These are phyloP conservation scores for Starmerella vaccinii DNA, from an alignment of 805 yeast genomes.

Conservation along the genomic window DNA sequence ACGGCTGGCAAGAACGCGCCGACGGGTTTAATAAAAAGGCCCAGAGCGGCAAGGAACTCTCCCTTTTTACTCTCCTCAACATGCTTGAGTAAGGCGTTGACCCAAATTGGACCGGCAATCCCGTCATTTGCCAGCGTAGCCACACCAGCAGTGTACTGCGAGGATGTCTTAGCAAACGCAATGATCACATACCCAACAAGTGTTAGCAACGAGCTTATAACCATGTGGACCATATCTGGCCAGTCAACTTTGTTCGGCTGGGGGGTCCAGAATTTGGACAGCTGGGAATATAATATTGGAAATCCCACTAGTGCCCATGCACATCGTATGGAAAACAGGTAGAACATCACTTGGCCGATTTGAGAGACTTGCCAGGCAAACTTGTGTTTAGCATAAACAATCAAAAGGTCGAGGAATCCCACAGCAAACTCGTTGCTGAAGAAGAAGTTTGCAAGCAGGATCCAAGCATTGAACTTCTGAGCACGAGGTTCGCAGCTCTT, in stretches of 20 bases:
- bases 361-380: slow-evolving; percentile 14
- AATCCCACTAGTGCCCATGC: slow-evolving; percentile 17
- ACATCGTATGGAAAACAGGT: slow-evolving; percentile 10
- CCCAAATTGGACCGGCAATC: slow-evolving; percentile 18
- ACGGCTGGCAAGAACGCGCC: slow-evolving; percentile 17
- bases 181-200: slow-evolving; percentile 7
- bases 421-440: slow-evolving; percentile 17
- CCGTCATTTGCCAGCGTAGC: slow-evolving; percentile 16
- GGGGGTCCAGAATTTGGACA: slow-evolving; percentile 11
- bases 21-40: slow-evolving; percentile 13
- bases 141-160: slow-evolving; percentile 10
- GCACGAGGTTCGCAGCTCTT: slow-evolving; percentile 3
- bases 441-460: slow-evolving; percentile 14
- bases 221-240: slow-evolving; percentile 15
- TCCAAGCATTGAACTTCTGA: slow-evolving; percentile 13
- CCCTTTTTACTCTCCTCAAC: slow-evolving; percentile 11
- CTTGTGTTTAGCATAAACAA: slow-evolving; percentile 16
- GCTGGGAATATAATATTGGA: slow-evolving; percentile 13
- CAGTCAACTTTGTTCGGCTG: slow-evolving; percentile 9
- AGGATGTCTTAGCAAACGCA: slow-evolving; percentile 8
- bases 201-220: slow-evolving; percentile 8
- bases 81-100: slow-evolving; percentile 15
- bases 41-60: slow-evolving; percentile 15
- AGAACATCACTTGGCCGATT: slow-evolving; percentile 11
- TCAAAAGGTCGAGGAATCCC: slow-evolving; percentile 17